phyloP scores from a whole-genome alignment of 2,329 filamentous ascomycete species.

The Metarhizium anisopliae region DNA sequence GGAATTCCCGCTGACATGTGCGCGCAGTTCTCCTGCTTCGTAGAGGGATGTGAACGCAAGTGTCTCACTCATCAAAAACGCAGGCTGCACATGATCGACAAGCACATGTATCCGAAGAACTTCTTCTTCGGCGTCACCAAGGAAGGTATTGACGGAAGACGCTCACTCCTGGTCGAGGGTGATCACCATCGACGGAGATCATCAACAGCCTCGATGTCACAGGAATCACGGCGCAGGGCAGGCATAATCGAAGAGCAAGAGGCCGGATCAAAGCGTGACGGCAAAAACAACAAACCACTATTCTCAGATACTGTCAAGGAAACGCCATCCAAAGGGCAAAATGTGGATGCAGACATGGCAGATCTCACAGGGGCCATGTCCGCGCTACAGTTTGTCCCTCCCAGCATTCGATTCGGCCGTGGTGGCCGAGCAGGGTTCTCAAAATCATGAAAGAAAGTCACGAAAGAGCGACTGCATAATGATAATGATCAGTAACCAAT shows the following conservation, averaged over 20 bases:
- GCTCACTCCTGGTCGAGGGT: constrained; percentile 63
- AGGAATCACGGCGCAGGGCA: constrained; percentile 22
- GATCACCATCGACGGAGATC: constrained; percentile 40
- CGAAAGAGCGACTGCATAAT: constrained; percentile 13
- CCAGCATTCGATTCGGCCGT: constrained; percentile 56
- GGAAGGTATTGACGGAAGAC: constrained; percentile 78
- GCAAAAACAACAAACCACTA: constrained; percentile 11
- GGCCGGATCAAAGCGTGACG: not conserved
- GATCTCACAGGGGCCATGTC: constrained; percentile 61
- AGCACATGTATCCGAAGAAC: constrained; percentile 81
- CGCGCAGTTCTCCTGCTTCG: constrained; percentile 72
- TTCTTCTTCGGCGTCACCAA: constrained; percentile 85
- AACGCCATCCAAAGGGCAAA: constrained; percentile 12
- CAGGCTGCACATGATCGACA: constrained; percentile 82
- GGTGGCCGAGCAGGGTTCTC: constrained; percentile 46
- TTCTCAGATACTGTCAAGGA: constrained; percentile 9
- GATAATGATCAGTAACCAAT: constrained; percentile 22
- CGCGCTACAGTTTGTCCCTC: constrained; percentile 60
- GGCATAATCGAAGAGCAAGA: constrained; percentile 21
- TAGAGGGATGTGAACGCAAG: constrained; percentile 77
- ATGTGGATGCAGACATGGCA: constrained; percentile 47
- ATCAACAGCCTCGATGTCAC: constrained; percentile 28
- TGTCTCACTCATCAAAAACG: constrained; percentile 80
- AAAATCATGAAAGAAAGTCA: constrained; percentile 27
- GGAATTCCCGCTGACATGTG: not conserved